A percentile compares a stretch with the other conserved stretches of the same genome.
Evolutionary conservation across 257 asterid species (phyloP).

Genomic region (Solanum bukasovii): DNA sequence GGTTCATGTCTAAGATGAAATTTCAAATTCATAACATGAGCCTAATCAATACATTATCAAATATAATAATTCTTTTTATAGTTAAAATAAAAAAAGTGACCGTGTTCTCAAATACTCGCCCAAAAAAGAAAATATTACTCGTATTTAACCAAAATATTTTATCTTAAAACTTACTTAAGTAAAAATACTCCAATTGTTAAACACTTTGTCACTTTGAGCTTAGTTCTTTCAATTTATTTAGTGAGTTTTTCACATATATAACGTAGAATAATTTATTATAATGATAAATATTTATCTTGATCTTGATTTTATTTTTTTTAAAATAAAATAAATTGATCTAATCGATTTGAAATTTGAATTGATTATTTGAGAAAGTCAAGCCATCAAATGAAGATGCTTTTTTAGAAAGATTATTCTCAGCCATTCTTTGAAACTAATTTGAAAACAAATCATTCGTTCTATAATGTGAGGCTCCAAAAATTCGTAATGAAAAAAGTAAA

Average conservation of each 20-base stretch:
- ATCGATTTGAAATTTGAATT: not conserved
- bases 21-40: not conserved
- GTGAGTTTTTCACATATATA: not conserved
- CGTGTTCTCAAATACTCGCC: no score
- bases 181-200: not conserved
- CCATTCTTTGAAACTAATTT: not conserved
- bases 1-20: not conserved
- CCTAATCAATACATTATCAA: not conserved
- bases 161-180: not conserved
- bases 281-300: no score
- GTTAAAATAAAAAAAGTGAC: not conserved
- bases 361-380: not conserved
- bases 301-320: not conserved
- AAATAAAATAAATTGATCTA: no score
- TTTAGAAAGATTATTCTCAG: not conserved
- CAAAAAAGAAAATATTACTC: no score
- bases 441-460: not conserved
- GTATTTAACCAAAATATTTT: not conserved
- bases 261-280: no score
- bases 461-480: not conserved
- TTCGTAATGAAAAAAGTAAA: not conserved
- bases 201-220: not conserved
- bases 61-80: not conserved
- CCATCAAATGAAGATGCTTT: not conserved
- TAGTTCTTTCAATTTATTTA: not conserved